phyloP scores from a whole-genome alignment of 225 moss, liverwort and hornwort genomes.

The Pleurozium schreberi region DNA sequence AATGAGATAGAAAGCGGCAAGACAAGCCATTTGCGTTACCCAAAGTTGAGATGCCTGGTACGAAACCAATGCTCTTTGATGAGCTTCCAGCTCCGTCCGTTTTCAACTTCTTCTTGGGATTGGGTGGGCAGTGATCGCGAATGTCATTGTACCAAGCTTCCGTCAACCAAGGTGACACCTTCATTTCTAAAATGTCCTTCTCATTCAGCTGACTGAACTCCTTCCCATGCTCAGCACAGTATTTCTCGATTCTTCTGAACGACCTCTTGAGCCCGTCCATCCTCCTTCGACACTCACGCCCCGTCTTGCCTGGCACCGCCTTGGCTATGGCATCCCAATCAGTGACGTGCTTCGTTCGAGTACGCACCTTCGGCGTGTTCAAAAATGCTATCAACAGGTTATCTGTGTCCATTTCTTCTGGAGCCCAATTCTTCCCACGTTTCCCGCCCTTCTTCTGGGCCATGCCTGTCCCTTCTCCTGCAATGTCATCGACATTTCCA shows the following conservation, averaged over 20 bases:
- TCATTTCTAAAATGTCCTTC: neutral
- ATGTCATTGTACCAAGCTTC: neutral
- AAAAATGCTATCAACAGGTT: neutral
- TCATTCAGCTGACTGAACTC: neutral
- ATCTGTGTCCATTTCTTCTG: neutral
- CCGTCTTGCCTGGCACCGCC: neutral
- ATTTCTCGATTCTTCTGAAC: neutral
- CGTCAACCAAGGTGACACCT: neutral
- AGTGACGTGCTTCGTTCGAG: neutral
- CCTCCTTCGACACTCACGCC: neutral
- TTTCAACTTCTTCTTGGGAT: neutral
- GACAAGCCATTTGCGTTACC: neutral
- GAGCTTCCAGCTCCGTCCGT: neutral
- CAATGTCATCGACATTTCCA: neutral
- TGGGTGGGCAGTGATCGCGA: neutral
- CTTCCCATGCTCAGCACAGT: neutral
- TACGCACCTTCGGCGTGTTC: neutral
- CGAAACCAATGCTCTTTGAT: neutral
- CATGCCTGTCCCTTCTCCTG: neutral
- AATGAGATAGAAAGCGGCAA: neutral
- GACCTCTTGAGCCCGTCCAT: neutral
- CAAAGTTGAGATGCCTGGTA: neutral
- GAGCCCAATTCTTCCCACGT: neutral
- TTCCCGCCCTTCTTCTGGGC: neutral
- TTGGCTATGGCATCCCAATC: neutral